phyloP scores from a whole-genome alignment of 83 land plant genomes.

The Picea abies region DNA sequence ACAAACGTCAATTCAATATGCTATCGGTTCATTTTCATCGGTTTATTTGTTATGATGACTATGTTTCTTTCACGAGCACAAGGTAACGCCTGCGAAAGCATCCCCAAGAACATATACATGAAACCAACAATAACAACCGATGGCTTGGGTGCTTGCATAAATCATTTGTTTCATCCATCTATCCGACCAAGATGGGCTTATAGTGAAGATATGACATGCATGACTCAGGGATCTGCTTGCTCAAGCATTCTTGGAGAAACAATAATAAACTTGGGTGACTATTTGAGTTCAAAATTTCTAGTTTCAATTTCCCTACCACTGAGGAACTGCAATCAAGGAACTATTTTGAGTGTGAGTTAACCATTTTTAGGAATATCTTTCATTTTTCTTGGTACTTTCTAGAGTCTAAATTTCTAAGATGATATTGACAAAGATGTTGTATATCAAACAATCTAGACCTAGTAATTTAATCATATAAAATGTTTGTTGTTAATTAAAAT shows the following conservation, averaged over 20 bases:
- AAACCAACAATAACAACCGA: too few species aligned
- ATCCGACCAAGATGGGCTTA: too few species aligned
- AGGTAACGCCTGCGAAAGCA: too few species aligned
- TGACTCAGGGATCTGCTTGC: slow-evolving; percentile 66
- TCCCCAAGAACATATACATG: too few species aligned
- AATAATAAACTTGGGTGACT: slow-evolving; percentile 52
- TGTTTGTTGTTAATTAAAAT: neutral
- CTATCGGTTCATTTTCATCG: too few species aligned
- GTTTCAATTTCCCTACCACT: slow-evolving; percentile 55
- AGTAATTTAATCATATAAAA: neutral
- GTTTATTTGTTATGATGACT: too few species aligned
- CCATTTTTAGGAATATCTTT: too few species aligned
- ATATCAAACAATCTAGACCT: neutral
- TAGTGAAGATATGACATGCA: neutral
- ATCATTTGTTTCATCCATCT: too few species aligned
- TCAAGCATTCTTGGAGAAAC: slow-evolving; percentile 75
- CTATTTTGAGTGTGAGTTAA: slow-evolving; percentile 64
- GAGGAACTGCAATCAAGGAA: slow-evolving; percentile 63
- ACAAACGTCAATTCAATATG: too few species aligned
- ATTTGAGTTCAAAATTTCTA: slow-evolving; percentile 43
- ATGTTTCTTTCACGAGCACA: too few species aligned
- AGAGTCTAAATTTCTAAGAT: neutral
- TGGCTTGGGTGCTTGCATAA: too few species aligned
- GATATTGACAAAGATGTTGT: neutral
- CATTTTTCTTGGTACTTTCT: neutral